These are phyloP conservation scores for Penicillium fimorum DNA, from an alignment of 495 filamentous ascomycete genomes.

Conservation along the genomic window DNA sequence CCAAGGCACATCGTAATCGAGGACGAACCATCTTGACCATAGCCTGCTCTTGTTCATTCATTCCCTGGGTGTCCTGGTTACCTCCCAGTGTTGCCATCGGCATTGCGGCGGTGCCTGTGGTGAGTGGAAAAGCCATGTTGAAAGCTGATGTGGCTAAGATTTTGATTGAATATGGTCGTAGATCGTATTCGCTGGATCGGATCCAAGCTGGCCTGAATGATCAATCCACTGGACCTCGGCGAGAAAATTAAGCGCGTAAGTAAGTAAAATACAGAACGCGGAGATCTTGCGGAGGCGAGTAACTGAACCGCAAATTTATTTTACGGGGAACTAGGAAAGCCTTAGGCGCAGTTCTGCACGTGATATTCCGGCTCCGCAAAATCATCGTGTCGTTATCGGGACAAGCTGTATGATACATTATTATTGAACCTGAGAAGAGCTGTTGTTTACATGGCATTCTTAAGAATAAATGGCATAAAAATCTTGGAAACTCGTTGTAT, in stretches of 20 bases:
- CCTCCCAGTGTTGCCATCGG: slow-evolving; percentile 31
- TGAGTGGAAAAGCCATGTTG: slow-evolving; percentile 49
- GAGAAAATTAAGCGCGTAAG: slow-evolving; percentile 2
- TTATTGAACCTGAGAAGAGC: too few relatives aligned
- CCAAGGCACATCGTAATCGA: slow-evolving; percentile 31
- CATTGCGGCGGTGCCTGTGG: slow-evolving; percentile 34
- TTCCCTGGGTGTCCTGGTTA: slow-evolving; percentile 34
- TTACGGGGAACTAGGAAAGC: slow-evolving; percentile 18
- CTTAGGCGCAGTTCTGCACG: slow-evolving; percentile 22
- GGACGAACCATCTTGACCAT: slow-evolving; percentile 52
- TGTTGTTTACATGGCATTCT: not conserved
- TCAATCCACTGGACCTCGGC: not conserved
- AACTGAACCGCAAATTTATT: slow-evolving; percentile 37
- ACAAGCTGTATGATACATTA: not conserved
- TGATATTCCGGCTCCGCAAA: slow-evolving; percentile 13
- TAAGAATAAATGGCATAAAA: not conserved
- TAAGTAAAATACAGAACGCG: slow-evolving; percentile 16
- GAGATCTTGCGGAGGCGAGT: slow-evolving; percentile 37
- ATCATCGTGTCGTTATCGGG: slow-evolving; percentile 2
- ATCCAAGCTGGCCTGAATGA: not conserved
- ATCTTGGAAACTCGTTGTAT: not conserved
- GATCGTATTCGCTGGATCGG: not conserved
- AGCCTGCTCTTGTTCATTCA: slow-evolving; percentile 52
- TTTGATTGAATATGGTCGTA: not conserved
- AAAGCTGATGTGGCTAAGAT: not conserved